Percentiles rank a stretch among this genome's conserved stretches.
phyloP scores from a whole-genome alignment of 805 yeast genomes.

The Kuraishia ogatae region DNA sequence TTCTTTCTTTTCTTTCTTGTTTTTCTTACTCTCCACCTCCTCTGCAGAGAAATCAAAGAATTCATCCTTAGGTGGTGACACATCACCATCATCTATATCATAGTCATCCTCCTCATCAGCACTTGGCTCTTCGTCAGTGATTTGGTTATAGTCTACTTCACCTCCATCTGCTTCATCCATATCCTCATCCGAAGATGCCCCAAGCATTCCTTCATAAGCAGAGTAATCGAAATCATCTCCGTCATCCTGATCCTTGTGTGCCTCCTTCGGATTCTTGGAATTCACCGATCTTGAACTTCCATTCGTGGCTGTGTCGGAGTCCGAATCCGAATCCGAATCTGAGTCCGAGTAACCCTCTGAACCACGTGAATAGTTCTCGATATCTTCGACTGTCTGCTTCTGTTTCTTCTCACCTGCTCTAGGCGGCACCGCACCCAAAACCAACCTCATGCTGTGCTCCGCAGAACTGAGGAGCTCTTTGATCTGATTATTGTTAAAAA shows the following conservation, averaged over 20 bases:
- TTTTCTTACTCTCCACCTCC: neutral
- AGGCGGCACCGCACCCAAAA: constrained; percentile 17
- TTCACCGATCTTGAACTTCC: neutral
- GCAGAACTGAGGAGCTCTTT: constrained; percentile 19
- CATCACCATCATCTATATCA: constrained; percentile 3
- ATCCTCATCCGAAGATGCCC: constrained; percentile 35
- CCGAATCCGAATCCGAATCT: neutral
- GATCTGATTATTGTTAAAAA: constrained; percentile 36
- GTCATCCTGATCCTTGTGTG: constrained; percentile 11
- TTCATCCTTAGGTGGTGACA: neutral
- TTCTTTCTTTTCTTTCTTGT: constrained; percentile 14
- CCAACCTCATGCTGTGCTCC: constrained; percentile 16
- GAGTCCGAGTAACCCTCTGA: constrained; percentile 19
- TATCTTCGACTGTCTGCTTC: constrained; percentile 14
- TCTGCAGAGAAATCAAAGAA: neutral
- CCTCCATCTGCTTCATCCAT: constrained; percentile 23
- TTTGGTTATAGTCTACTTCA: constrained; percentile 42
- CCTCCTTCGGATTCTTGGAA: constrained; percentile 2
- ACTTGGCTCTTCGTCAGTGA: constrained; percentile 59
- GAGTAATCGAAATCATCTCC: constrained; percentile 15
- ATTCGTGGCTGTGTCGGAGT: neutral
- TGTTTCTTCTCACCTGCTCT: constrained; percentile 2
- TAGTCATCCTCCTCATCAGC: constrained; percentile 19
- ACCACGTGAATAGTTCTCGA: constrained; percentile 12
- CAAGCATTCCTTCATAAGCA: constrained; percentile 29